Conservation (phyloP, 352 stramenopile genomes). For the Phytophthora nicotianae region DNA sequence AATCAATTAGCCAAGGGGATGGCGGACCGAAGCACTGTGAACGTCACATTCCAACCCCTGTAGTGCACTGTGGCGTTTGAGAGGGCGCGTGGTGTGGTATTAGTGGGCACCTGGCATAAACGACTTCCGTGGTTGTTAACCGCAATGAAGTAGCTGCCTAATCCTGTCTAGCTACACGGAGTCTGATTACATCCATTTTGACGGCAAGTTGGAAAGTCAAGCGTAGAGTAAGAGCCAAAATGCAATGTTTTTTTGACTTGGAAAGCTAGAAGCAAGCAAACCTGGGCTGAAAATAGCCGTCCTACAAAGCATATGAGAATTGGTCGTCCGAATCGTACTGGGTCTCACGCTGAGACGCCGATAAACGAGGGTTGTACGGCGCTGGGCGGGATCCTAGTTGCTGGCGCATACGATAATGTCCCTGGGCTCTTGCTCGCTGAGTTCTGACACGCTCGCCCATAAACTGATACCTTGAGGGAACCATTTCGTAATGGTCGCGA, state of each 20-base stretch:
- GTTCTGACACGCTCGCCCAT: neutral
- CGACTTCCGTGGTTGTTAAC: constrained; percentile 4
- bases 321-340: constrained; percentile 7
- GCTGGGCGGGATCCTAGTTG: neutral
- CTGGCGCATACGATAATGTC: neutral
- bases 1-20: neutral
- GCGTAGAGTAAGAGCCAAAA: neutral
- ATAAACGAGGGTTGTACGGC: neutral
- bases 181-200: neutral
- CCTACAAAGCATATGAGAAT: neutral
- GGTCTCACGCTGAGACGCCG: constrained; percentile 12
- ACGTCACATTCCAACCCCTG: neutral
- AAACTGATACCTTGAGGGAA: neutral
- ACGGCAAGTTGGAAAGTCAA: neutral
- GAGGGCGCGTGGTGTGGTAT: neutral
- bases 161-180: neutral
- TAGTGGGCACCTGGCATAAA: constrained; percentile 2
- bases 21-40: neutral
- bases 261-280: neutral
- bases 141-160: constrained; percentile 1
- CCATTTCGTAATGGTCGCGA: neutral
- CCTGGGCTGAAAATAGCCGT: neutral
- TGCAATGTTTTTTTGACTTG: neutral
- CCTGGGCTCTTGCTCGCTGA: neutral
- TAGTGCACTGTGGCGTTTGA: neutral